phyloP scores from a whole-genome alignment of 805 yeast species.

The Teunomyces panamensis region DNA sequence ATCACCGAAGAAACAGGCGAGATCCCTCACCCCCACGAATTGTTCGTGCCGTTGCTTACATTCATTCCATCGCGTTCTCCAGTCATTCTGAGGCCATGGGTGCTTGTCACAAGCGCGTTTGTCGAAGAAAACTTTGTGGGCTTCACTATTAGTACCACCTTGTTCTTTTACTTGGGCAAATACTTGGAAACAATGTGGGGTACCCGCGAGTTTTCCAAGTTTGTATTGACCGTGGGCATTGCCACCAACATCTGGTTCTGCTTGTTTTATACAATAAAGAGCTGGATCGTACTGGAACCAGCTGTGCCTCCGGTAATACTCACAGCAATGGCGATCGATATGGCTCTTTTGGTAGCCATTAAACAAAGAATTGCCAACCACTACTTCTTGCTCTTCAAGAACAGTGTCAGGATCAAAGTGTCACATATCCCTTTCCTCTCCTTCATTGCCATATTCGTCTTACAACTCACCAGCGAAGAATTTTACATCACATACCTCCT shows the following conservation, averaged over 20 bases:
- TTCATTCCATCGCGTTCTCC: constrained; percentile 46
- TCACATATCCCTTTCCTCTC: constrained; percentile 34
- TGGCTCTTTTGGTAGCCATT: constrained; percentile 61
- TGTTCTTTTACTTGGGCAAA: constrained; percentile 52
- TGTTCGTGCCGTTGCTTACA: constrained; percentile 50
- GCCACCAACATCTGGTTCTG: constrained; percentile 36
- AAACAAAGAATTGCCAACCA: constrained; percentile 67
- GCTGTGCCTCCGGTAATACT: constrained; percentile 44
- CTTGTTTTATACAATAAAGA: constrained; percentile 17
- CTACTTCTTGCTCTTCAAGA: constrained; percentile 47
- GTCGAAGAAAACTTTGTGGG: constrained; percentile 45
- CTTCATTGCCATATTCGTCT: constrained; percentile 19
- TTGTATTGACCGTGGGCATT: constrained; percentile 36
- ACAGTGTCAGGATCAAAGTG: constrained; percentile 43
- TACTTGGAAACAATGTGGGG: constrained; percentile 71
- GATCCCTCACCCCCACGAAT: constrained; percentile 43
- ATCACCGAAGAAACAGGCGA: constrained; percentile 33
- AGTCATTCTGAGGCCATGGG: constrained; percentile 47
- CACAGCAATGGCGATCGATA: constrained; percentile 53
- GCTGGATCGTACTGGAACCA: constrained; percentile 12
- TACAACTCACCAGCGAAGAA: constrained; percentile 24
- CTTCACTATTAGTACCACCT: constrained; percentile 32
- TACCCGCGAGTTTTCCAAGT: constrained; percentile 47
- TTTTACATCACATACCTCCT: constrained; percentile 23
- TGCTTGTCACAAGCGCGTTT: constrained; percentile 44